Percentiles rank a stretch among this genome's conserved stretches.
These are phyloP conservation scores for Phaffia australis DNA, from an alignment of 768 basidiomycete genomes.

Conservation along the genomic window DNA sequence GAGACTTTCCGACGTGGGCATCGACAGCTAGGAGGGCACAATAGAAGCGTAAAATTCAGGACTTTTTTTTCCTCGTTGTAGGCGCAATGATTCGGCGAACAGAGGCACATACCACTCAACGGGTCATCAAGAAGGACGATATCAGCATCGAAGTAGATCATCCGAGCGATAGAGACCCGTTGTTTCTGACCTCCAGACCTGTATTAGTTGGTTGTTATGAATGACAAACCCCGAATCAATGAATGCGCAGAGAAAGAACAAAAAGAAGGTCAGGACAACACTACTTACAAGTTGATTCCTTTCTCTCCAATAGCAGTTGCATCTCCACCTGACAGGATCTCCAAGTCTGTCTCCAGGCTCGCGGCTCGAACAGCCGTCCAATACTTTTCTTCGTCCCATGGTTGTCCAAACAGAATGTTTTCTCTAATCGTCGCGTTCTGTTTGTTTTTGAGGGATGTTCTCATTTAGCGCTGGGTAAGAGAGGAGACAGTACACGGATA, in stretches of 20 bases:
- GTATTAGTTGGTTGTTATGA: too few relatives aligned
- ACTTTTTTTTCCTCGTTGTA: too few relatives aligned
- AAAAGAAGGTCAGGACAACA: background rate
- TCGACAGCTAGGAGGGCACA: slow-evolving; percentile 64
- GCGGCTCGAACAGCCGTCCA: slow-evolving; percentile 69
- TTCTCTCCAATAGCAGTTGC: slow-evolving; percentile 51
- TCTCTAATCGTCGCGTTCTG: slow-evolving; percentile 4
- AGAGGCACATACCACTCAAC: too few relatives aligned
- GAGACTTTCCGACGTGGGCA: slow-evolving; percentile 77
- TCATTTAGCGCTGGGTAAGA: background rate
- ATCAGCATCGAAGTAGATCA: slow-evolving; percentile 74
- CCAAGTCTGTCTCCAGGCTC: slow-evolving; percentile 67
- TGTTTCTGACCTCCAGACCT: slow-evolving; percentile 53
- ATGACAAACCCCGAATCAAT: too few relatives aligned
- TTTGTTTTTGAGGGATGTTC: background rate
- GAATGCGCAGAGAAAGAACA: too few relatives aligned
- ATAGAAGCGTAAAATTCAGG: background rate
- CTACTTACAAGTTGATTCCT: slow-evolving; percentile 60
- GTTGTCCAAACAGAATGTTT: slow-evolving; percentile 63
- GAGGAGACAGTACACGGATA: slow-evolving; percentile 38
- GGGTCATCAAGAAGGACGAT: slow-evolving; percentile 86
- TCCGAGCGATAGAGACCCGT: slow-evolving; percentile 71
- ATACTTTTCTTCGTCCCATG: slow-evolving; percentile 69
- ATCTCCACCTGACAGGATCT: slow-evolving; percentile 62
- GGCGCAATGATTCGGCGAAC: too few relatives aligned